Percentiles rank a stretch among this genome's conserved stretches.
Evolutionary conservation across 306 rosid species (phyloP).

Genomic region (Vigna reflexopilosa): DNA sequence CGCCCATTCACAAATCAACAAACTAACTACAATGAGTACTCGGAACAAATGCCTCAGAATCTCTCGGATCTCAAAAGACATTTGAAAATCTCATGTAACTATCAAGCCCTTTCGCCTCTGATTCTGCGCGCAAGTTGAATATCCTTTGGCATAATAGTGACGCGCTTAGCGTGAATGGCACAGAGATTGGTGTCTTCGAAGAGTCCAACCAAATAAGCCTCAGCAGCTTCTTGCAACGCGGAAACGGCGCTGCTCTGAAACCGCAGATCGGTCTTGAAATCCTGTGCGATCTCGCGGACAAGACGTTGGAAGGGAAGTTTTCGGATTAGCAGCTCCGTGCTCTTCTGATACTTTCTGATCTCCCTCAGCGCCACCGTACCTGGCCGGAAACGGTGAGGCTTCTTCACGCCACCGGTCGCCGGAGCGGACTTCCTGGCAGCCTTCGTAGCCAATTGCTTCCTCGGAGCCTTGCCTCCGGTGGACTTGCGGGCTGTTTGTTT

Average conservation of each 20-base stretch:
- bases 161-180: slow-evolving; percentile 1
- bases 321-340: neutral
- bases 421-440: neutral
- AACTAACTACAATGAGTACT: too few species aligned
- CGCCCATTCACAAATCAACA: too few species aligned
- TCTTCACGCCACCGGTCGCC: neutral
- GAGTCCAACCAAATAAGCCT: neutral
- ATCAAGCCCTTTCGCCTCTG: neutral
- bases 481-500: neutral
- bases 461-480: slow-evolving; percentile 2
- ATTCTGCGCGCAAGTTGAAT: neutral
- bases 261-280: neutral
- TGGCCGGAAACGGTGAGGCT: neutral
- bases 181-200: neutral
- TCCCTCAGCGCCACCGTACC: slow-evolving; percentile 11
- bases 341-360: slow-evolving; percentile 2
- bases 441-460: neutral
- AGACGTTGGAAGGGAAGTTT: neutral
- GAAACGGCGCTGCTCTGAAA: neutral
- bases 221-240: neutral
- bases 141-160: neutral
- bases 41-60: too few species aligned
- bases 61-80: too few species aligned
- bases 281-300: neutral
- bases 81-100: too few species aligned